A percentile compares a stretch with the other conserved stretches of the same genome.
Evolutionary conservation across 768 basidiomycete species (phyloP).

Genomic region (Phylloporus scabripes): DNA sequence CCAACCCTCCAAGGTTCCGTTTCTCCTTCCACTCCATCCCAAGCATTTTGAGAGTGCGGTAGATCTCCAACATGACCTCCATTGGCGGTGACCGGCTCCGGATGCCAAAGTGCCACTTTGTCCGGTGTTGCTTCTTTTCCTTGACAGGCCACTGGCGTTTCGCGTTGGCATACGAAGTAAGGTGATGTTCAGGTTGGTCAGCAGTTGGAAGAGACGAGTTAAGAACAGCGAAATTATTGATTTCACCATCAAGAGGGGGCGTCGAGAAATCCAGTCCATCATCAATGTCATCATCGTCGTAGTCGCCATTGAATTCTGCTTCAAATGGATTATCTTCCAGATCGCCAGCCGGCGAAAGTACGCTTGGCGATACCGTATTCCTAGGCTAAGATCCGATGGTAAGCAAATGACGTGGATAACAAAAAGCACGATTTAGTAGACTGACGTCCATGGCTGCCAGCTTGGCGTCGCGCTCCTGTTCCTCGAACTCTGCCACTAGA

Average conservation of each 20-base stretch:
- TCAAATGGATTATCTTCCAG: conserved; percentile 79
- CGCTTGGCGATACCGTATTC: conserved; percentile 60
- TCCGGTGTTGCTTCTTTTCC: conserved; percentile 68
- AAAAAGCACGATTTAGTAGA: conserved; percentile 22
- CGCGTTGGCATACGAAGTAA: conserved; percentile 60
- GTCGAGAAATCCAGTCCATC: conserved; percentile 47
- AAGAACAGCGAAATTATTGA: conserved; percentile 78
- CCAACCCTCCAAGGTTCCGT: conserved; percentile 66
- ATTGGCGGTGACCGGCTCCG: conserved; percentile 91
- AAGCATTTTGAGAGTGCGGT: conserved; percentile 80
- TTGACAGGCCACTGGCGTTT: conserved; percentile 42
- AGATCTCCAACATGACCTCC: conserved; percentile 99
- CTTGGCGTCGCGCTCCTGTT: conserved; percentile 81
- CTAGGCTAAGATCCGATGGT: conserved; percentile 46
- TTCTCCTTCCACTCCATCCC: conserved; percentile 99
- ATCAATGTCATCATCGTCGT: conserved; percentile 53
- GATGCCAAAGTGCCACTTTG: conserved; percentile 98
- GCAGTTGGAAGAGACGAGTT: conserved; percentile 84
- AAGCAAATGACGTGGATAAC: conserved; percentile 3
- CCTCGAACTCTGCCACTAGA: conserved; percentile 70
- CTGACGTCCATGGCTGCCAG: conserved; percentile 76
- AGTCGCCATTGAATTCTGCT: conserved; percentile 49
- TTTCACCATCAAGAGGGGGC: conserved; percentile 32
- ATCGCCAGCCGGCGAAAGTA: conserved; percentile 60
- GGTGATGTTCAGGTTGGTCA: conserved; percentile 58